Conservation (phyloP, 2,329 filamentous ascomycete genomes). For the Neocucurbitaria cava region DNA sequence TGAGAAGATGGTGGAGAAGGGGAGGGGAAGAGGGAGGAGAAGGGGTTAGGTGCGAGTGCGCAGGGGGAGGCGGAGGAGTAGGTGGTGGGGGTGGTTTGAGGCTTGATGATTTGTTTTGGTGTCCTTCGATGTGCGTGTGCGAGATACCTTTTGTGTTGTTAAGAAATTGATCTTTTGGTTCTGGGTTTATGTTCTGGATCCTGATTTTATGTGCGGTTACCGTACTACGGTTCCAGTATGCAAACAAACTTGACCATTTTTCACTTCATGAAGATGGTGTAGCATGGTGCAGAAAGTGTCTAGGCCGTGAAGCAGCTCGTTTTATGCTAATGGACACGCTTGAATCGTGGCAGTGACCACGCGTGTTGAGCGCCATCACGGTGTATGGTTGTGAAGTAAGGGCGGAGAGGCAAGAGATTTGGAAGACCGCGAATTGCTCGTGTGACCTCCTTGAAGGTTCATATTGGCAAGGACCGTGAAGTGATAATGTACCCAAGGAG, state of each 20-base stretch:
- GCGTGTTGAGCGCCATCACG: not conserved
- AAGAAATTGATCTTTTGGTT: not conserved
- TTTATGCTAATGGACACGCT: not conserved
- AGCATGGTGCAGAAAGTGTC: not conserved
- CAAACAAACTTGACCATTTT: not conserved
- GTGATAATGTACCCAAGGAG: not conserved
- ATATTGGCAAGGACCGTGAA: not conserved
- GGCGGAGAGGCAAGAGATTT: not conserved
- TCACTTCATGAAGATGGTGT: not conserved
- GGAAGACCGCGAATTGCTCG: not conserved
- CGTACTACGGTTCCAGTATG: too few relatives aligned
- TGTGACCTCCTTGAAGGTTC: not conserved
- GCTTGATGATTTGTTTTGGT: not conserved
- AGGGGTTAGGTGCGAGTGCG: too few relatives aligned
- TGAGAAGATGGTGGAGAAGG: constrained; percentile 58
- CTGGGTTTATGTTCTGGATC: not conserved
- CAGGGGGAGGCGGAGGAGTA: not conserved
- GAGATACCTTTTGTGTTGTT: not conserved
- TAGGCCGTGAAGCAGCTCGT: not conserved
- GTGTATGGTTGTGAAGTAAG: not conserved
- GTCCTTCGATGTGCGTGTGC: not conserved
- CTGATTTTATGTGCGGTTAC: not conserved
- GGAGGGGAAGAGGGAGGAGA: constrained; percentile 57
- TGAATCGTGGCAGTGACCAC: not conserved
- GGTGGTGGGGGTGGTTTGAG: not conserved